These are phyloP conservation scores for Scutellaria baicalensis DNA, from an alignment of 257 asterid species.

Conservation along the genomic window DNA sequence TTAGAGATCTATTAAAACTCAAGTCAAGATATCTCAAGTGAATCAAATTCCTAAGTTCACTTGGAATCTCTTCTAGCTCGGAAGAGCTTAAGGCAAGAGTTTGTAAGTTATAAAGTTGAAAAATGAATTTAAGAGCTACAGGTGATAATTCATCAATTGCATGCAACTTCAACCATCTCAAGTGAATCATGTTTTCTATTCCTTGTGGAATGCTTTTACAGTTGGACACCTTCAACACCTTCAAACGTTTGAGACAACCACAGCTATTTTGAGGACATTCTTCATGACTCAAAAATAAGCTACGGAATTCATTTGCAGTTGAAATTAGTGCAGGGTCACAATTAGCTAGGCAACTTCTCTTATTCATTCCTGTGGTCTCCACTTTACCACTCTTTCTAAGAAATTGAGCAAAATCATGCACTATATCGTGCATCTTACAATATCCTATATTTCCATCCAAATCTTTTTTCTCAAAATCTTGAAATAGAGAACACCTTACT, in stretches of 20 bases:
- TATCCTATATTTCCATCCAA: background rate
- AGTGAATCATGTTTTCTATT: constrained; percentile 15
- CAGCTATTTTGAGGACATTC: background rate
- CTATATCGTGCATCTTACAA: constrained; percentile 13
- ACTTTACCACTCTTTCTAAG: background rate
- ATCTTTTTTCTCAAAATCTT: background rate
- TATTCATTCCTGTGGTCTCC: background rate
- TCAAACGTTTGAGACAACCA: background rate
- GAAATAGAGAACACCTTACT: constrained; percentile 7
- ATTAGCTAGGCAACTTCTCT: background rate
- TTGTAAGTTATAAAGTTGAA: background rate
- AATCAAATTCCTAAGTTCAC: background rate
- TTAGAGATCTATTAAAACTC: background rate
- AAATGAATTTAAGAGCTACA: too few relatives aligned
- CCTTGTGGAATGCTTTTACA: constrained; percentile 10
- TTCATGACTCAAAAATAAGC: background rate
- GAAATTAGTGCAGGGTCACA: background rate
- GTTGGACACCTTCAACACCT: background rate
- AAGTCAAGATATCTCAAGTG: background rate
- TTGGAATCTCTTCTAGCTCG: background rate
- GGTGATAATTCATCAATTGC: background rate
- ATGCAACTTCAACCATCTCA: constrained; percentile 13
- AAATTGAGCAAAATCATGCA: constrained; percentile 21
- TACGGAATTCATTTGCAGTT: background rate
- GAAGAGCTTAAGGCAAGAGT: background rate